Percentiles rank a stretch among this genome's conserved stretches.
phyloP scores from a whole-genome alignment of 192 early-diverging fungal species.

The Chytriomyces sp. region DNA sequence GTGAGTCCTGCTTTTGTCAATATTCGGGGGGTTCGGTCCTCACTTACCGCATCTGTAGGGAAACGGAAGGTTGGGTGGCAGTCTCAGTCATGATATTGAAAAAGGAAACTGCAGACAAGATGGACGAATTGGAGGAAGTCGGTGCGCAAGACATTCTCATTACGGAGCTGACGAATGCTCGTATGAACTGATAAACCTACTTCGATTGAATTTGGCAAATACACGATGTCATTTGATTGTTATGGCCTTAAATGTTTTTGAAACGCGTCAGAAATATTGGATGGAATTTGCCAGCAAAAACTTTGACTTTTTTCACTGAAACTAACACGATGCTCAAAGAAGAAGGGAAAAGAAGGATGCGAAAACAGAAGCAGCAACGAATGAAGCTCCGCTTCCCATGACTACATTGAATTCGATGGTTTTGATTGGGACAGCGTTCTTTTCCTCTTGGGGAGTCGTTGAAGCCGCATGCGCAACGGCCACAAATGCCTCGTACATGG shows the following conservation, averaged over 20 bases:
- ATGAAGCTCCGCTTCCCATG: no score
- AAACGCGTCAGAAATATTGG: no score
- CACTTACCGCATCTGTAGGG: slow-evolving; percentile 28
- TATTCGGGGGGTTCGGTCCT: neutral
- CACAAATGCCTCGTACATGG: neutral
- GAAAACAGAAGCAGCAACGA: no score
- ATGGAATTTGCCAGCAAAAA: no score
- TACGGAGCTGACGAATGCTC: slow-evolving; percentile 43
- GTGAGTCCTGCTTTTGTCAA: neutral
- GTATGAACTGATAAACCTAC: slow-evolving; percentile 14
- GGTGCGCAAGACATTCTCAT: slow-evolving; percentile 93
- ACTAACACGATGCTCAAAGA: no score
- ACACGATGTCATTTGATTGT: no score
- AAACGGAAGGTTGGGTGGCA: slow-evolving; percentile 86
- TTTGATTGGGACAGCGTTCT: no score
- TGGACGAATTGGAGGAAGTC: slow-evolving; percentile 84
- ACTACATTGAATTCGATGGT: no score
- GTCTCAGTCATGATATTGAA: slow-evolving; percentile 90
- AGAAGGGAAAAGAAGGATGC: no score
- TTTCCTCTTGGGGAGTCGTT: no score
- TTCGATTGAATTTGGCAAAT: neutral
- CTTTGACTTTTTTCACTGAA: no score
- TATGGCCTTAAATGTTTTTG: no score
- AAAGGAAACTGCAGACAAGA: slow-evolving; percentile 74
- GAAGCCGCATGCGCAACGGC: neutral